These are phyloP conservation scores for Decorospora gaudefroyi DNA, from an alignment of 2,329 filamentous ascomycete genomes.

Conservation along the genomic window DNA sequence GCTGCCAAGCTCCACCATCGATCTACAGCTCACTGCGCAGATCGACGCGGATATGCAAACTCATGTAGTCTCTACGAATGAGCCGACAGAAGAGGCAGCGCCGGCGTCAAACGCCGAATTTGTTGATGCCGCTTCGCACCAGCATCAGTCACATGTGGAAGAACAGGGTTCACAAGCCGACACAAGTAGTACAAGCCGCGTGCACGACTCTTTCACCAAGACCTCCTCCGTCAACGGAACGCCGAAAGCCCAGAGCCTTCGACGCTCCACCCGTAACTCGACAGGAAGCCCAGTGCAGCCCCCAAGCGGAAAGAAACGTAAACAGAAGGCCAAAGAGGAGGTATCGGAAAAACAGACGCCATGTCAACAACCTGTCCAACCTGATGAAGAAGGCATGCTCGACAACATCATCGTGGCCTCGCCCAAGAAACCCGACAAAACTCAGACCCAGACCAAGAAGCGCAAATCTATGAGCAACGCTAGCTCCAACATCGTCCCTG, in stretches of 20 bases:
- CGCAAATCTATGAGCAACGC: constrained; percentile 24
- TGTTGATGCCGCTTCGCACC: constrained; percentile 33
- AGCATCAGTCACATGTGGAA: constrained; percentile 1
- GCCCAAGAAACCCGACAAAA: constrained; percentile 6
- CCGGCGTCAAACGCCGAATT: constrained; percentile 28
- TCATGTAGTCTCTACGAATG: constrained; percentile 12
- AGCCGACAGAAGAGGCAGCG: constrained; percentile 9
- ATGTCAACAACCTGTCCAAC: not conserved
- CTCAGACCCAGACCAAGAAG: constrained; percentile 17
- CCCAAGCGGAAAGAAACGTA: constrained; percentile 32
- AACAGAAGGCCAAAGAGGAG: constrained; percentile 25
- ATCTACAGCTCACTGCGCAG: constrained; percentile 43
- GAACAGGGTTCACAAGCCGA: constrained; percentile 14
- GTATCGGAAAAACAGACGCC: constrained; percentile 2
- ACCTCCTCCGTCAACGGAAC: constrained; percentile 23
- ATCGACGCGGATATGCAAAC: constrained; percentile 42
- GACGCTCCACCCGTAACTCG: constrained; percentile 37
- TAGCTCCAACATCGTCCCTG: constrained; percentile 13
- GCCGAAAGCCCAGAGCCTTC: constrained; percentile 24
- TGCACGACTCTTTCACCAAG: constrained; percentile 46
- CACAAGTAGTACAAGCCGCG: constrained; percentile 37
- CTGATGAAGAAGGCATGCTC: constrained; percentile 42
- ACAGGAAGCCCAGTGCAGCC: constrained; percentile 25
- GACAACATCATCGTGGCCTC: constrained; percentile 50
- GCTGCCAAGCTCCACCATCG: constrained; percentile 38